phyloP scores from a whole-genome alignment of 2,329 filamentous ascomycete species.

The Aspergillus floridensis region DNA sequence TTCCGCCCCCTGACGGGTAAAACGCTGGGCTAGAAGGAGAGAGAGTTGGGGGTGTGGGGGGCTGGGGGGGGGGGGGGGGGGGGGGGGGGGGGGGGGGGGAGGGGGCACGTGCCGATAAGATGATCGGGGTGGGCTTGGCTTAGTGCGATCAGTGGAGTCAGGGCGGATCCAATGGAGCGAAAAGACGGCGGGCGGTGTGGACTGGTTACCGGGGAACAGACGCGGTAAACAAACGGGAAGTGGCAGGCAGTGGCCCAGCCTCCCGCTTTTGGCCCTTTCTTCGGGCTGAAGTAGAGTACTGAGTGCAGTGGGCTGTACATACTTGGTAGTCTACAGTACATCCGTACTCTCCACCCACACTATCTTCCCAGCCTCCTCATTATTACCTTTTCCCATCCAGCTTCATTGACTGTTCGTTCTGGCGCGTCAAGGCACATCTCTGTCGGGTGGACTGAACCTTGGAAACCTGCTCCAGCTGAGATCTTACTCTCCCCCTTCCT shows the following conservation, averaged over 20 bases:
- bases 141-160: too few species aligned
- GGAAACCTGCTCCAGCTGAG: constrained; percentile 35
- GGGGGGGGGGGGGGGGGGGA: too few species aligned
- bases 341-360: constrained; percentile 19
- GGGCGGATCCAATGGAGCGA: neutral
- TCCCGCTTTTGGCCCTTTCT: constrained; percentile 25
- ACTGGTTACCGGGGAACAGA: constrained; percentile 36
- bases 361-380: constrained; percentile 41
- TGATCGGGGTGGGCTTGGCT: too few species aligned
- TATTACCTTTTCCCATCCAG: constrained; percentile 25
- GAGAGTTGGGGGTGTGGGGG: too few species aligned
- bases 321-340: too few species aligned
- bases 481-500: constrained; percentile 26
- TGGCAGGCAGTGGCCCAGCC: constrained; percentile 40
- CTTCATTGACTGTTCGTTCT: constrained; percentile 7
- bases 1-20: too few species aligned
- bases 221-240: constrained; percentile 38
- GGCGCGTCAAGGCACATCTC: constrained; percentile 6
- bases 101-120: too few species aligned
- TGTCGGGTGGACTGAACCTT: constrained; percentile 1
- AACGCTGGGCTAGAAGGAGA: too few species aligned
- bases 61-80: too few species aligned
- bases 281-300: neutral
- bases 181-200: constrained; percentile 29
- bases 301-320: too few species aligned